phyloP scores from a whole-genome alignment of 306 rosid species.

The Myrica gale region DNA sequence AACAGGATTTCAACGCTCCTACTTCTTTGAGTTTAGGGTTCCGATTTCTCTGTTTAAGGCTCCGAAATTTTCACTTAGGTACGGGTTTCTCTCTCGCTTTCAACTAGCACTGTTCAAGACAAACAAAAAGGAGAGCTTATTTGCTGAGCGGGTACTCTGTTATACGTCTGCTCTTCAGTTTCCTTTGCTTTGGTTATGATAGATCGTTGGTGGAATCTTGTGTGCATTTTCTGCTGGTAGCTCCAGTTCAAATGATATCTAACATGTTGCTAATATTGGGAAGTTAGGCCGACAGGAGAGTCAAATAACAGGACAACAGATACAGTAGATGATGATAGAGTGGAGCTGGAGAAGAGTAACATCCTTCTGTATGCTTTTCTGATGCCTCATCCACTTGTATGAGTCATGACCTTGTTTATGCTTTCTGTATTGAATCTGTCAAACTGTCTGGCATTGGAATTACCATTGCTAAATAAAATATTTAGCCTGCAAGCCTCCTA shows the following conservation, averaged over 20 bases:
- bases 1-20: too few relatives aligned
- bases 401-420: not conserved
- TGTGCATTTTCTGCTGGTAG: not conserved
- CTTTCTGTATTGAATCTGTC: not conserved
- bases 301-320: constrained; percentile 45
- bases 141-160: too few relatives aligned
- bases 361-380: constrained; percentile 48
- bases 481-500: not conserved
- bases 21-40: too few relatives aligned
- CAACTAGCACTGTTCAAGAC: too few relatives aligned
- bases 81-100: too few relatives aligned
- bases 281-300: constrained; percentile 85
- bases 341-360: constrained; percentile 95
- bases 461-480: not conserved
- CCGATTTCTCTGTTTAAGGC: too few relatives aligned
- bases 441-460: not conserved
- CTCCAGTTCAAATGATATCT: constrained; percentile 17
- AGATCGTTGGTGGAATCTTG: not conserved
- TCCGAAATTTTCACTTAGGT: too few relatives aligned
- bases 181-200: not conserved
- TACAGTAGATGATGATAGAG: constrained; percentile 58
- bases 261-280: constrained; percentile 45
- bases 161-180: too few relatives aligned
- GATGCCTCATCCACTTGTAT: not conserved
- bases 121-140: too few relatives aligned